Evolutionary conservation across 192 early-diverging fungal species (phyloP).

Genomic region (Podila verticillata): DNA sequence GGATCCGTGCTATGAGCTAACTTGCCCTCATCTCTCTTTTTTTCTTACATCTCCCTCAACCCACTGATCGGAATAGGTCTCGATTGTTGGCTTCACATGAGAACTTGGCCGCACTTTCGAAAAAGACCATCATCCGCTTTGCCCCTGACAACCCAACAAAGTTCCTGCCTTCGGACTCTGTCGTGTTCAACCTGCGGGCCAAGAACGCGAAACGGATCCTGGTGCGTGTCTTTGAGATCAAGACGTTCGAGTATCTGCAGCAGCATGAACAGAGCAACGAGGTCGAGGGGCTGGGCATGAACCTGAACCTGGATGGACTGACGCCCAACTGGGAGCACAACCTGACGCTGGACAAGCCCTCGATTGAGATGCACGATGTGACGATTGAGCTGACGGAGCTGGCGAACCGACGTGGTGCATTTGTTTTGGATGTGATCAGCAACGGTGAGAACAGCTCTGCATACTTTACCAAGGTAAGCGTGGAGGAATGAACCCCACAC

Average conservation of each 20-base stretch:
- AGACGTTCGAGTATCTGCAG: conserved; percentile 56
- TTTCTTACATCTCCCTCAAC: background rate
- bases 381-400: conserved; percentile 42
- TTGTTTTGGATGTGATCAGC: conserved; percentile 62
- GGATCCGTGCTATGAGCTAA: no score
- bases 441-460: conserved; percentile 54
- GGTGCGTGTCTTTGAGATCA: conserved; percentile 56
- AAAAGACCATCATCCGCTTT: conserved; percentile 40
- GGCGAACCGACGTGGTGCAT: conserved; percentile 53
- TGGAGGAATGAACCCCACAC: no score
- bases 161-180: conserved; percentile 44
- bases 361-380: conserved; percentile 40
- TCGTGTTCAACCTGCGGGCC: conserved; percentile 40
- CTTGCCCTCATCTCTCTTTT: background rate
- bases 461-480: conserved; percentile 56
- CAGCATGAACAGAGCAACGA: conserved; percentile 3
- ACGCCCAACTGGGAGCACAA: conserved; percentile 58
- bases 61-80: conserved; percentile 15
- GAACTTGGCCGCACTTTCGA: conserved; percentile 11
- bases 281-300: background rate
- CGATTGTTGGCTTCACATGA: conserved; percentile 14
- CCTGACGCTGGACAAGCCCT: conserved; percentile 15
- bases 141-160: conserved; percentile 8
- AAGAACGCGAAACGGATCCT: conserved; percentile 55
- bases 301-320: conserved; percentile 56